These are phyloP conservation scores for Nectriaceae sp. DNA, from an alignment of 2,329 filamentous ascomycete genomes.

Conservation along the genomic window DNA sequence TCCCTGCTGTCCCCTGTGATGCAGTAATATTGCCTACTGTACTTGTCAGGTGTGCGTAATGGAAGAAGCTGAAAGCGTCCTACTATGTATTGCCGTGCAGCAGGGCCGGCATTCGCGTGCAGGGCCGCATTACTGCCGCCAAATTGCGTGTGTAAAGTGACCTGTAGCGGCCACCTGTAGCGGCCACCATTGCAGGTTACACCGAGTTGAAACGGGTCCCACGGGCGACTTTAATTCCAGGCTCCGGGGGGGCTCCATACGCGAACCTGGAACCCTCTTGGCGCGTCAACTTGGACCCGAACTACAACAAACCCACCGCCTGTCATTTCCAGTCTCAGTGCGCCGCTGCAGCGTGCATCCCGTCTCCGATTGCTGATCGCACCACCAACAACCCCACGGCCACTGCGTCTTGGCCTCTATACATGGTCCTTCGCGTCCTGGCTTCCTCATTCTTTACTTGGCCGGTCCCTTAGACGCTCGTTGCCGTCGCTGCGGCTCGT, in stretches of 20 bases:
- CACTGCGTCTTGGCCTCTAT: conserved; percentile 17
- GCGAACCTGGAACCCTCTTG: neutral
- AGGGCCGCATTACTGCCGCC: neutral
- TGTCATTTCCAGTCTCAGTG: conserved; percentile 3
- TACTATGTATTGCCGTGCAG: too few species aligned
- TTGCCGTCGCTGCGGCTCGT: conserved; percentile 28
- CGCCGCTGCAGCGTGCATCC: conserved; percentile 1
- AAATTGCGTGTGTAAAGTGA: neutral
- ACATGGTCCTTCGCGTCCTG: neutral
- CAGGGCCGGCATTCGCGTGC: too few species aligned
- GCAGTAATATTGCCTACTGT: too few species aligned
- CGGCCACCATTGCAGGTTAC: too few species aligned
- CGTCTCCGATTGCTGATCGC: conserved; percentile 20
- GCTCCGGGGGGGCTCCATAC: neutral
- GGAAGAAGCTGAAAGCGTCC: too few species aligned
- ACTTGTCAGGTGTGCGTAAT: too few species aligned
- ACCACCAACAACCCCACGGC: conserved; percentile 21
- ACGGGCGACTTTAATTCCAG: neutral
- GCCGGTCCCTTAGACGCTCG: conserved; percentile 8
- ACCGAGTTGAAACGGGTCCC: neutral
- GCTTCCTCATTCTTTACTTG: neutral
- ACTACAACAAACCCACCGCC: neutral
- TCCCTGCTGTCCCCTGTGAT: too few species aligned
- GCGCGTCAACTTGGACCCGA: neutral
- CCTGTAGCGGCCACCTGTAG: too few species aligned